Conservation (phyloP, 2,329 filamentous ascomycete species). For the Penicillium sp. region DNA sequence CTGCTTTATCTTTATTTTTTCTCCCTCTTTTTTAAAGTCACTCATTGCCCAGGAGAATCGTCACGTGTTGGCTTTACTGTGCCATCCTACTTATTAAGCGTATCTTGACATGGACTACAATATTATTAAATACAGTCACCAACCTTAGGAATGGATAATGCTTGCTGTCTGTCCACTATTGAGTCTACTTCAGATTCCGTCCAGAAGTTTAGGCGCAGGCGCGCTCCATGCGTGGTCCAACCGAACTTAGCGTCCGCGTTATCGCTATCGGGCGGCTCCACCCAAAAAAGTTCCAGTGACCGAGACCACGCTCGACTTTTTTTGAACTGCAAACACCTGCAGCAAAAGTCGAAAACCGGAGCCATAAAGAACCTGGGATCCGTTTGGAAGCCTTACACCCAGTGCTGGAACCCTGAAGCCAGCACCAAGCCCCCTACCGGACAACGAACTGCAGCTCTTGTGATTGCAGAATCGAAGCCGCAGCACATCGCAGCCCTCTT, state of each 20-base stretch:
- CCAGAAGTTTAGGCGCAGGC: no score
- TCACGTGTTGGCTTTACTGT: no score
- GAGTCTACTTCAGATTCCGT: no score
- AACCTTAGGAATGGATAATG: no score
- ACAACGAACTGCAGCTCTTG: background rate
- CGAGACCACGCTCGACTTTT: constrained; percentile 17
- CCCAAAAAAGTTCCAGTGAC: constrained; percentile 31
- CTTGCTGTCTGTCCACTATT: no score
- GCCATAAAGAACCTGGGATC: background rate
- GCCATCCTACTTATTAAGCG: no score
- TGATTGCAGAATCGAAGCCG: background rate
- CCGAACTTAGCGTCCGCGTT: constrained; percentile 17
- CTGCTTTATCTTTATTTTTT: no score
- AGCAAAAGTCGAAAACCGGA: background rate
- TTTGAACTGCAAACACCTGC: background rate
- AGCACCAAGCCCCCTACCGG: background rate
- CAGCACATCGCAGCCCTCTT: background rate
- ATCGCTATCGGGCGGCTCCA: constrained; percentile 28
- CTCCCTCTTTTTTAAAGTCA: no score
- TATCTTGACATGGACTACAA: background rate
- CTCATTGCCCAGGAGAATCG: no score
- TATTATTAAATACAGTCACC: no score
- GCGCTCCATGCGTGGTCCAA: no score
- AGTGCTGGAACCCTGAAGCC: background rate
- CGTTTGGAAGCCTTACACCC: background rate